A percentile compares a stretch with the other conserved stretches of the same genome.
Conservation (phyloP, 176 grass and related monocot genomes). For the Puccinellia tenuiflora region DNA sequence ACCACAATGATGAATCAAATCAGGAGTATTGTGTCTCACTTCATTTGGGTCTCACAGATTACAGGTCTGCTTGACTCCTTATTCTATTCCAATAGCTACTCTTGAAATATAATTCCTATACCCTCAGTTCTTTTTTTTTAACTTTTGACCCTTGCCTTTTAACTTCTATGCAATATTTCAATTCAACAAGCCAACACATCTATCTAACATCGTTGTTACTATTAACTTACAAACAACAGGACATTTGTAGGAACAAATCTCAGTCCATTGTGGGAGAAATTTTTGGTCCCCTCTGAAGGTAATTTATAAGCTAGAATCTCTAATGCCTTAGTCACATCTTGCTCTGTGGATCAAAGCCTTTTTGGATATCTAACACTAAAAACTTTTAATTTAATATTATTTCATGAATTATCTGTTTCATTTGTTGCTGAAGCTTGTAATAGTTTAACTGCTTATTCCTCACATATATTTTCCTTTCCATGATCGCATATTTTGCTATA, state of each 20-base stretch:
- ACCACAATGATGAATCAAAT: constrained; percentile 36
- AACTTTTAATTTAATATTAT: not conserved
- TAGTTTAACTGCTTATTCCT: not conserved
- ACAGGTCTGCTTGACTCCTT: constrained; percentile 49
- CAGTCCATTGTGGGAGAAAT: constrained; percentile 76
- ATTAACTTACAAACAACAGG: constrained; percentile 44
- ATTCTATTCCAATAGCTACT: not conserved
- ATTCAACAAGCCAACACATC: not conserved
- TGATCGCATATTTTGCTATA: not conserved
- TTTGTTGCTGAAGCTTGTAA: not conserved
- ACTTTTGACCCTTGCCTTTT: not conserved
- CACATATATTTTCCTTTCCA: not conserved
- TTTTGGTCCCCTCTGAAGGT: constrained; percentile 78
- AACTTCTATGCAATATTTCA: not conserved
- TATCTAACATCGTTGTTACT: not conserved
- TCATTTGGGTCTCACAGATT: constrained; percentile 90
- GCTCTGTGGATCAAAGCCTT: not conserved
- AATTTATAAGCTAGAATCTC: constrained; percentile 14
- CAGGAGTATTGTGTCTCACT: constrained; percentile 45
- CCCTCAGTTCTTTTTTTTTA: not conserved
- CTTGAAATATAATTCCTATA: not conserved
- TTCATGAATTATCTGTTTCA: not conserved
- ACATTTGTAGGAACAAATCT: constrained; percentile 97
- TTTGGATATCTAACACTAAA: not conserved
- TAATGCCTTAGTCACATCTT: not conserved